Conservation (phyloP, 805 yeast species). For the Hanseniaspora pseudoguilliermondii region DNA sequence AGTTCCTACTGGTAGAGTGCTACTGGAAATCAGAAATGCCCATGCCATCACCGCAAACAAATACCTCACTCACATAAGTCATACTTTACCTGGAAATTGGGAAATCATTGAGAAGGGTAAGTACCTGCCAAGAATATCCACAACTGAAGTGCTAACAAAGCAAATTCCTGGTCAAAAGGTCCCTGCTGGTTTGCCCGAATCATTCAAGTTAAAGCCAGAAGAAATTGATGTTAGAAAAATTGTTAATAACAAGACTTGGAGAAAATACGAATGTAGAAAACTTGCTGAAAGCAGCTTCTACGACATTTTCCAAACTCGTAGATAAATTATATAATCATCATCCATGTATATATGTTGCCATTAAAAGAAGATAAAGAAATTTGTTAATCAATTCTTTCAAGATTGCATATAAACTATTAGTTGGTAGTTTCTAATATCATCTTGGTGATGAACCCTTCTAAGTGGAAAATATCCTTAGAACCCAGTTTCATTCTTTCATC, state of each 20-base stretch:
- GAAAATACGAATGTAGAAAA: constrained; percentile 15
- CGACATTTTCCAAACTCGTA: neutral
- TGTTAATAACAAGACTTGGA: constrained; percentile 12
- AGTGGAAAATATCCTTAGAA: constrained; percentile 77
- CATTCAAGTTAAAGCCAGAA: constrained; percentile 1
- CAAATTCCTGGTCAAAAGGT: constrained; percentile 12
- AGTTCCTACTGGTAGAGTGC: constrained; percentile 87
- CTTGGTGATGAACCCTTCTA: constrained; percentile 87
- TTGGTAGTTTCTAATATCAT: constrained; percentile 63
- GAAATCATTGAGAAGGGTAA: constrained; percentile 60
- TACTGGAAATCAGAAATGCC: constrained; percentile 66
- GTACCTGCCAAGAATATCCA: constrained; percentile 47
- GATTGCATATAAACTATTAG: constrained; percentile 15
- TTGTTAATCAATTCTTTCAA: too few species aligned
- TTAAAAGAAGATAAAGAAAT: too few species aligned
- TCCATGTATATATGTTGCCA: constrained; percentile 2
- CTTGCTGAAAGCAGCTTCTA: constrained; percentile 1
- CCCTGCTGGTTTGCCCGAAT: constrained; percentile 11
- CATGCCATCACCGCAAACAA: constrained; percentile 87
- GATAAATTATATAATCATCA: neutral
- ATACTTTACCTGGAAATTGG: constrained; percentile 81
- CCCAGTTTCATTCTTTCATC: constrained; percentile 86
- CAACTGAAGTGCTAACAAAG: constrained; percentile 6
- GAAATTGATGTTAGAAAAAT: constrained; percentile 6
- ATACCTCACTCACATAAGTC: constrained; percentile 79